Base-by-base conservation (phyloP, 2,329 filamentous ascomycete genomes). In the Talaromyces islandicus region DNA sequence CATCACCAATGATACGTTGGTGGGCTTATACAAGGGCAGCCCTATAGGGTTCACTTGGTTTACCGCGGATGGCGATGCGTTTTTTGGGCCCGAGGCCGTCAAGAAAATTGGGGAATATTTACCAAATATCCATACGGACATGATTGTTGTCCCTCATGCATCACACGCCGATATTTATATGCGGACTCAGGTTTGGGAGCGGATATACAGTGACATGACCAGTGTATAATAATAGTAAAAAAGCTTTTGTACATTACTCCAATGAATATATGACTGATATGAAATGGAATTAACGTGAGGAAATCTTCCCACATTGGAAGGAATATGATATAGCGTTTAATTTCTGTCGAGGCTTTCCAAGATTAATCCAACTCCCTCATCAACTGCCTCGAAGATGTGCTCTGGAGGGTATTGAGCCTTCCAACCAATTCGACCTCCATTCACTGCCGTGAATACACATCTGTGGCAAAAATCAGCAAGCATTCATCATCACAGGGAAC, bases 291-390 rank as follows among this genome's bases (percentile, higher is more conserved):
- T 27, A n/a, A n/a, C n/a, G n/a, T 27, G 25, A 27, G n/a, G n/a
- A 27, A 27, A 27, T 27, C 25, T 6, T 27, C 41, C 17, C 4
- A 43, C 7, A 19, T 7, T 1, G 10, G 14, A 21, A 24, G 43
- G 6, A 46, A 46, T 24, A 21, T 12, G 43, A 46, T 24, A 14
- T 21, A 46, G n/a, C 19, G 19, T 10, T 25, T 52, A 27, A 10
- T 52, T 11, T 27, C 30, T 11, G 17, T 29, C 27, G 48, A 52
- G 24, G 25, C 43, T 25, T n/a, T 63, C 58, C 62, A 78, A 61
- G 19, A 82, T 80, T 19, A 78, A 59, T 11, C 78, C 75, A 1
- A 82, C 80, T 60, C 83, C 81, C 0, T 69, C 75, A 51, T 78
- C 77, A 1, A 77, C 77, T 30, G 65, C 67, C 52, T 81, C 75